Percentiles rank a stretch among this genome's conserved stretches.
These are phyloP conservation scores for Saccharomyces hybrid DNA, from an alignment of 1,139 yeast genomes.

Conservation along the genomic window DNA sequence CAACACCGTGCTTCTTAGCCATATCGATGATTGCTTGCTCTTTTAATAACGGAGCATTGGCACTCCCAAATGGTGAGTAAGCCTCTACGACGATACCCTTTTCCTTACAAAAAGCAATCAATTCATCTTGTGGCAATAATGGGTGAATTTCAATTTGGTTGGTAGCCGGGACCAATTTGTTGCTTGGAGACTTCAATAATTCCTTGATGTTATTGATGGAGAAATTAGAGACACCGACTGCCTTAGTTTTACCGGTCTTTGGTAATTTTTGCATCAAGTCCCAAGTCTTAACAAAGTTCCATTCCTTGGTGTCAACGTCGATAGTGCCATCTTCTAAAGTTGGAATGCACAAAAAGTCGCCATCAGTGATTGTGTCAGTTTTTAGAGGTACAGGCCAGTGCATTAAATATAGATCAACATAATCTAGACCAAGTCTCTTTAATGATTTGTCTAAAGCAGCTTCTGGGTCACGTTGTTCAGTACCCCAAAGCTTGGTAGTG, in stretches of 20 bases:
- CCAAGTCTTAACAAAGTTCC: conserved; percentile 63
- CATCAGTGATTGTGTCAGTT: conserved; percentile 36
- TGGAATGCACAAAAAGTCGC: conserved; percentile 35
- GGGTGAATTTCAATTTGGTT: conserved; percentile 77
- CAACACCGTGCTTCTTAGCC: conserved; percentile 48
- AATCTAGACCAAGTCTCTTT: conserved; percentile 61
- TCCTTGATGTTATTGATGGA: conserved; percentile 46
- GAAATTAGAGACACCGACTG: conserved; percentile 78
- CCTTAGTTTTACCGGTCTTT: conserved; percentile 49
- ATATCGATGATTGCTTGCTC: conserved; percentile 42
- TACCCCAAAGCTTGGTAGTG: conserved; percentile 74
- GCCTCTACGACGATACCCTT: conserved; percentile 61
- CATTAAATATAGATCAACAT: conserved; percentile 73
- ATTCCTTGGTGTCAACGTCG: conserved; percentile 41
- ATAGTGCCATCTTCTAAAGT: conserved; percentile 36
- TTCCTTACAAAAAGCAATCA: conserved; percentile 45
- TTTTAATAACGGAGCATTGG: conserved; percentile 53
- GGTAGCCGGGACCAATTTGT: conserved; percentile 54
- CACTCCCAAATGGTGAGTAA: conserved; percentile 73
- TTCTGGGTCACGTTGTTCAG: conserved; percentile 53
- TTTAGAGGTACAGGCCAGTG: conserved; percentile 78
- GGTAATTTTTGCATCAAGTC: conserved; percentile 56
- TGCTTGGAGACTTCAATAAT: conserved; percentile 44
- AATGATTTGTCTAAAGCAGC: conserved; percentile 56
- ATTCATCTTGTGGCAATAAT: conserved; percentile 58